Conservation (phyloP, 2,329 filamentous ascomycete genomes). For the Aureobasidium sp. region DNA sequence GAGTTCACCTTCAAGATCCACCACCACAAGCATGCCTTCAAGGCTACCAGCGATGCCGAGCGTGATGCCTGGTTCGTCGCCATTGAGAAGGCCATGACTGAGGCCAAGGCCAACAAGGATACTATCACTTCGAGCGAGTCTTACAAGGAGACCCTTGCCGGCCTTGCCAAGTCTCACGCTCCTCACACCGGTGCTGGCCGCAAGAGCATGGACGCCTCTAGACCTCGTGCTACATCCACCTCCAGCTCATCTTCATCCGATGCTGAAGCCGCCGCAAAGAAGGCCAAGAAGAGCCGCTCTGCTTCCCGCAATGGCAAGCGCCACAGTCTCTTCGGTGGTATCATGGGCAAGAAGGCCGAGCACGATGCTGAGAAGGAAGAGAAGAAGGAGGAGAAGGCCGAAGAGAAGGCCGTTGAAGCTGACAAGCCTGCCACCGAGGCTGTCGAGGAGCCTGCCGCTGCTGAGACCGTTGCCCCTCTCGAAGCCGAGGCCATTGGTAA, state of each 20-base stretch:
- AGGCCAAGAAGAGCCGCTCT: constrained; percentile 46
- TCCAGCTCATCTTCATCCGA: constrained; percentile 34
- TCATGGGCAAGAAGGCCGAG: constrained; percentile 55
- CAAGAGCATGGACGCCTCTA: constrained; percentile 27
- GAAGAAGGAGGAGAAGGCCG: constrained; percentile 30
- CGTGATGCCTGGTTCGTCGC: constrained; percentile 89
- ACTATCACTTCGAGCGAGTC: constrained; percentile 68
- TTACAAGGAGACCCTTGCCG: constrained; percentile 81
- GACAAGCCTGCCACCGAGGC: constrained; percentile 28
- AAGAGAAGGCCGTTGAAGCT: constrained; percentile 26
- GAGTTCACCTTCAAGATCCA: constrained; percentile 82
- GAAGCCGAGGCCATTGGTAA: constrained; percentile 21
- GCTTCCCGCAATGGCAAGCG: constrained; percentile 49
- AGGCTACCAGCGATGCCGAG: constrained; percentile 65
- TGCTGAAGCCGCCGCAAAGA: constrained; percentile 26
- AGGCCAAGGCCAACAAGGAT: constrained; percentile 74
- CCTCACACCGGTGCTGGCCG: constrained; percentile 29
- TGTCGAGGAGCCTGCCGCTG: constrained; percentile 25
- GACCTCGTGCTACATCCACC: constrained; percentile 26
- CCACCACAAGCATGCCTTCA: constrained; percentile 90
- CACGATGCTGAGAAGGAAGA: constrained; percentile 31
- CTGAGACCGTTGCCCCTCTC: constrained; percentile 18
- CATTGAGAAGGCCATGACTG: constrained; percentile 70
- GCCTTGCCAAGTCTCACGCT: constrained; percentile 37
- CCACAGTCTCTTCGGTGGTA: constrained; percentile 47